Percentiles rank a stretch among this genome's conserved stretches.
Conservation (phyloP, 2,329 filamentous ascomycete species). For the Fusarium denticulatum region DNA sequence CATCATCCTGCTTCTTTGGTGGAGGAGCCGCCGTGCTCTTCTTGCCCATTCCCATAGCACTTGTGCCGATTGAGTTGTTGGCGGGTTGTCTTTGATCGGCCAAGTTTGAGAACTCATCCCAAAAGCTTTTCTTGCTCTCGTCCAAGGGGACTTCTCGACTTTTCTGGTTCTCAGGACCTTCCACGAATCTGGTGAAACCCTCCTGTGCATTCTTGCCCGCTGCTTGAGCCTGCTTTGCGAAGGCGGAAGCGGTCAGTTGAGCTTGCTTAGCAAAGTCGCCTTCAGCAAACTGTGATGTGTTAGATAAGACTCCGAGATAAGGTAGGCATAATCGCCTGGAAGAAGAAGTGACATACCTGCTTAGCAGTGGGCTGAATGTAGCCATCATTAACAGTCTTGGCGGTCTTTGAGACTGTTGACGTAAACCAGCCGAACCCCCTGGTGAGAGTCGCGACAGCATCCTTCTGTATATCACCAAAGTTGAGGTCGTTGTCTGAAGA, state of each 20-base stretch:
- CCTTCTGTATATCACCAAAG: slow-evolving; percentile 89
- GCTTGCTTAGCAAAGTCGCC: slow-evolving; percentile 79
- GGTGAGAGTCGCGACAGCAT: slow-evolving; percentile 86
- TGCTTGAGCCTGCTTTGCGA: slow-evolving; percentile 72
- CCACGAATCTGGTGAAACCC: slow-evolving; percentile 86
- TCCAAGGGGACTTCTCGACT: slow-evolving; percentile 57
- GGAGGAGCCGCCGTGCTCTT: slow-evolving; percentile 46
- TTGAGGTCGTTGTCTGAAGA: slow-evolving; percentile 61
- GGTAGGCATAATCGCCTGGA: not conserved
- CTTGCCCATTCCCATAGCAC: slow-evolving; percentile 66
- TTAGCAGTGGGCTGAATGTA: slow-evolving; percentile 94
- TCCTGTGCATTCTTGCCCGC: slow-evolving; percentile 81
- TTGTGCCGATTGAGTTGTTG: slow-evolving; percentile 65
- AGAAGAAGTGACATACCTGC: slow-evolving; percentile 65
- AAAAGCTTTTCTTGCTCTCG: slow-evolving; percentile 83
- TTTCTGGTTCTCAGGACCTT: slow-evolving; percentile 66
- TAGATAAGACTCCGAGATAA: slow-evolving; percentile 32
- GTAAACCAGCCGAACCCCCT: slow-evolving; percentile 97
- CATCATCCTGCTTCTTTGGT: slow-evolving; percentile 61
- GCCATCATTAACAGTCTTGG: slow-evolving; percentile 88
- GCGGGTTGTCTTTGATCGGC: slow-evolving; percentile 64
- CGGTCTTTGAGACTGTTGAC: slow-evolving; percentile 86
- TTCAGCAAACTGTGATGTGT: slow-evolving; percentile 73
- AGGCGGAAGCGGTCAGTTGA: slow-evolving; percentile 70
- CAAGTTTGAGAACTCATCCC: slow-evolving; percentile 86